A percentile compares a stretch with the other conserved stretches of the same genome.
phyloP scores from a whole-genome alignment of 306 rosid genomes.

The Medicago ruthenica region DNA sequence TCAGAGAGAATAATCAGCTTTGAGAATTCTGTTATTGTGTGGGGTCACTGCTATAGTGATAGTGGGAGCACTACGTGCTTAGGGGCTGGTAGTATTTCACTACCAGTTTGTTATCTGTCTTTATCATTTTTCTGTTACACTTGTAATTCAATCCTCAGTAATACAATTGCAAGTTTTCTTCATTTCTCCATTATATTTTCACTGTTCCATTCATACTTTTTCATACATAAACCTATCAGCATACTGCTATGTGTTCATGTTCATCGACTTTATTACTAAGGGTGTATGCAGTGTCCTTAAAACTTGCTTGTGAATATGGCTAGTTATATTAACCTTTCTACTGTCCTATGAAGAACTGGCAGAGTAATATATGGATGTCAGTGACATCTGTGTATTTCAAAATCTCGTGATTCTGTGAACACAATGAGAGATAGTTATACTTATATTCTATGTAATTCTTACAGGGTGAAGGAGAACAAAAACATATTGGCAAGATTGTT shows the following conservation, averaged over 20 bases:
- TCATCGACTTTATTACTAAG: slow-evolving; percentile 8
- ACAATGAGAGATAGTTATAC: slow-evolving; percentile 35
- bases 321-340: slow-evolving; percentile 15
- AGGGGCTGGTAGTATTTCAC: too few species aligned
- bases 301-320: slow-evolving; percentile 20
- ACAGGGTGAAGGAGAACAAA: slow-evolving; percentile 76
- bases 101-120: too few species aligned
- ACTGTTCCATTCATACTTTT: too few species aligned
- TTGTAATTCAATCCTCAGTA: too few species aligned
- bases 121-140: too few species aligned
- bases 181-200: too few species aligned
- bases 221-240: too few species aligned
- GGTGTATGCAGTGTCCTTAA: slow-evolving; percentile 13
- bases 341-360: slow-evolving; percentile 5
- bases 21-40: too few species aligned
- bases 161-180: too few species aligned
- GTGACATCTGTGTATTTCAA: slow-evolving; percentile 21
- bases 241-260: slow-evolving; percentile 11
- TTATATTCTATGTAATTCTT: slow-evolving; percentile 43
- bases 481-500: slow-evolving; percentile 76
- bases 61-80: too few species aligned
- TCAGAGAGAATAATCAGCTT: too few species aligned
- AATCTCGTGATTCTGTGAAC: slow-evolving; percentile 19
- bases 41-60: too few species aligned
- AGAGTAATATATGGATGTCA: slow-evolving; percentile 22